phyloP scores from a whole-genome alignment of 768 basidiomycete genomes.

The Termitomyces sp. region DNA sequence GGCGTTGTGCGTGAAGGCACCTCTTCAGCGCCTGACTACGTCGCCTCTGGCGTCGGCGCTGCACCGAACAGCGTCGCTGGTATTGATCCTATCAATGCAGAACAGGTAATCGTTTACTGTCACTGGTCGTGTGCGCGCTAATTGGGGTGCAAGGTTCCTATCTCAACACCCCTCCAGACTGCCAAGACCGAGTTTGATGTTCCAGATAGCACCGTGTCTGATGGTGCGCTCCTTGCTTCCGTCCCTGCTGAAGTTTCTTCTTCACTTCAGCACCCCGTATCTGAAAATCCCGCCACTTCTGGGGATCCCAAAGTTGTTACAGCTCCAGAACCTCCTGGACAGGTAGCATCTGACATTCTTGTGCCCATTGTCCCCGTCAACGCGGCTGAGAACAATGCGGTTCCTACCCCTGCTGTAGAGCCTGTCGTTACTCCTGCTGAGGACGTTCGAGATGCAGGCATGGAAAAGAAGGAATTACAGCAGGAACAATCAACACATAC shows the following conservation, averaged over 20 bases:
- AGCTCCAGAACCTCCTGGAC: not conserved
- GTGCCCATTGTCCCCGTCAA: slow-evolving; percentile 39
- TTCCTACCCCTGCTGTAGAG: not conserved
- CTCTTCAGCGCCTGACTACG: slow-evolving; percentile 33
- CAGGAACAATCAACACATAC: slow-evolving; percentile 5
- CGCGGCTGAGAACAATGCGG: slow-evolving; percentile 33
- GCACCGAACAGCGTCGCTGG: slow-evolving; percentile 35
- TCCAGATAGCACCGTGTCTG: slow-evolving; percentile 12
- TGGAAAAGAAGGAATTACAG: not conserved
- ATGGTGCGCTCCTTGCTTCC: slow-evolving; percentile 6
- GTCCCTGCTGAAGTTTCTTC: not conserved
- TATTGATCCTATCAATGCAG: slow-evolving; percentile 24
- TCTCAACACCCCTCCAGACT: slow-evolving; percentile 26
- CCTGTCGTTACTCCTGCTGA: not conserved
- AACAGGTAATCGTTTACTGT: slow-evolving; percentile 11
- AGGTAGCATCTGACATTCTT: slow-evolving; percentile 20
- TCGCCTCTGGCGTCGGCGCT: slow-evolving; percentile 34
- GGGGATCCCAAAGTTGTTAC: slow-evolving; percentile 6
- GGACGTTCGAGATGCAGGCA: not conserved
- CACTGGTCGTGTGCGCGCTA: not conserved
- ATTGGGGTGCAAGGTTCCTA: slow-evolving; percentile 21
- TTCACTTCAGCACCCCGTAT: not conserved
- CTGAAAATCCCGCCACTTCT: not conserved
- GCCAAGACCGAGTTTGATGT: slow-evolving; percentile 13
- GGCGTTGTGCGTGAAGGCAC: slow-evolving; percentile 35